Base-by-base conservation (phyloP, 371 early-diverging fungal species). In the Dinochytrium kinnereticum region DNA sequence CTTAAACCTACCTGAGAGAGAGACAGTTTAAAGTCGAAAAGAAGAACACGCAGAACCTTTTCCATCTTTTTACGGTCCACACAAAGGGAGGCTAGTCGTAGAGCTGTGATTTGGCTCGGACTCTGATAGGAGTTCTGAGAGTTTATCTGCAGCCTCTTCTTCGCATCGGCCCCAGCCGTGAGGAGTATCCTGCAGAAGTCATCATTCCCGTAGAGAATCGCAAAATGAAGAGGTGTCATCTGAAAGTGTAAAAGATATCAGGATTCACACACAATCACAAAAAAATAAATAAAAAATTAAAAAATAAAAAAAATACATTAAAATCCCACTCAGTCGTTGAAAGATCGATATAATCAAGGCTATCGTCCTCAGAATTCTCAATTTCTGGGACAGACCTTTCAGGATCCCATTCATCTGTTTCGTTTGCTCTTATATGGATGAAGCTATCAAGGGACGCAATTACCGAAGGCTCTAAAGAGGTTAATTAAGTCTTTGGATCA, bases 271-370 rank as follows among this genome's bases (percentile, higher is more conserved):
- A 17, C 26, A 57, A 28, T 30, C 13, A 10, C 57, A 57, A 36
- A 33, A 17, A 34, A 36, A 61, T 33, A 5, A 31, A 36, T 19
- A 31, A 38, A 31, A 33, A 10, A 28, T 61, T 7, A 34, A 28
- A 33, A 30, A 21, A 31, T 10, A 3, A 31, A 24, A 31, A 19
- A 13, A 40, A n/a, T 68, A 76, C 77, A 59, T 76, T 69, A 59
- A 71, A 69, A 71, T 78, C 79, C 81, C 78, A 78, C 26, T 79
- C 77, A n/a, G 26, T 64, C 15, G 49, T 36, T 28, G 67, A 64
- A n/a, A 79, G 10, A 67, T 80, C 81, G 57, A 80, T 75, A 31
- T 78, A 73, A 53, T 80, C 81, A 38, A 76, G 40, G 0, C 71
- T 55, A 13, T 77, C 67, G 40, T 72, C 76, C n/a, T 73, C 78